These are phyloP conservation scores for Oxyria digyna DNA, from an alignment of 148 eudicot genomes.

Conservation along the genomic window DNA sequence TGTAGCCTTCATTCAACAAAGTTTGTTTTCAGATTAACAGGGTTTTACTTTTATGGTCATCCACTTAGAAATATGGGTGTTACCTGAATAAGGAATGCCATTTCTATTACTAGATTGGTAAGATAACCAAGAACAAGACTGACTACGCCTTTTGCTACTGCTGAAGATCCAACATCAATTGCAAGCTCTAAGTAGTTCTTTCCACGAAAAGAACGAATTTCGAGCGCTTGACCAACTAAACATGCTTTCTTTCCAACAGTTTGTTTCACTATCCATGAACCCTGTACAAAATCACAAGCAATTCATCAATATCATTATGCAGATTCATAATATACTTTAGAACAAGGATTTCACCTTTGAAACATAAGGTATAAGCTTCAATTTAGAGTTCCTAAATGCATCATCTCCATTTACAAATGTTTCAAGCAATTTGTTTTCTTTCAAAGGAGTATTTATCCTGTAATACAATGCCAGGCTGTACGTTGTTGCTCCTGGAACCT, in stretches of 20 bases:
- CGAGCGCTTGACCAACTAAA: constrained; percentile 59
- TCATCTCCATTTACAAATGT: constrained; percentile 50
- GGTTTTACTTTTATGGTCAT: no score
- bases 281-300: constrained; percentile 24
- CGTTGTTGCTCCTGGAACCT: constrained; percentile 49
- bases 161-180: constrained; percentile 66
- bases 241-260: constrained; percentile 70
- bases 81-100: constrained; percentile 79
- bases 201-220: constrained; percentile 41
- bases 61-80: no score
- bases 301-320: background rate
- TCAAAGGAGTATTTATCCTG: constrained; percentile 42
- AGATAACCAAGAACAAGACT: constrained; percentile 71
- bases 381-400: constrained; percentile 46
- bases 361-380: constrained; percentile 62
- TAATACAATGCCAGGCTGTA: constrained; percentile 40
- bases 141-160: constrained; percentile 64
- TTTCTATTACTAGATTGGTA: constrained; percentile 61
- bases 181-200: constrained; percentile 66
- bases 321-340: background rate
- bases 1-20: no score
- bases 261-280: constrained; percentile 84
- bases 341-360: constrained; percentile 30
- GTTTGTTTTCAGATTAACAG: no score
- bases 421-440: constrained; percentile 35